Evolutionary conservation across 805 yeast genomes (phyloP).

Genomic region (Lipomyces yamanashiensis): DNA sequence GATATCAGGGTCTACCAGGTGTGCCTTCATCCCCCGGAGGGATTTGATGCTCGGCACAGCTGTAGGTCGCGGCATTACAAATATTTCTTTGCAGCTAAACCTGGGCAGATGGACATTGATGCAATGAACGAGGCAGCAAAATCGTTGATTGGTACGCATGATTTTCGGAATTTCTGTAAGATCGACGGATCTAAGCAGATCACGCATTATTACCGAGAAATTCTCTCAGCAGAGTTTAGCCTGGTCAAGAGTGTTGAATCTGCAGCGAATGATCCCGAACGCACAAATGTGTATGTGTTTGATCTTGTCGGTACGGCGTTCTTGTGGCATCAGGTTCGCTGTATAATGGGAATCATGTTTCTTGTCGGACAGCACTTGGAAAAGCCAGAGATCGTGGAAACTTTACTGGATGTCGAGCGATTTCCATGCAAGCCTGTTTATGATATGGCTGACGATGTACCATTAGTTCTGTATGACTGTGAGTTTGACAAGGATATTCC

Average conservation of each 20-base stretch:
- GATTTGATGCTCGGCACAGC: slow-evolving; percentile 91
- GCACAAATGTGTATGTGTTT: slow-evolving; percentile 64
- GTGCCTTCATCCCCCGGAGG: slow-evolving; percentile 78
- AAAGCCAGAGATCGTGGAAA: slow-evolving; percentile 57
- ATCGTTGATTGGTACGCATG: slow-evolving; percentile 73
- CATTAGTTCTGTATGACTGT: slow-evolving; percentile 86
- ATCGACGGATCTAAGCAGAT: slow-evolving; percentile 94
- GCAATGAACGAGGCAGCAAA: slow-evolving; percentile 72
- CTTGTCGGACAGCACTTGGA: slow-evolving; percentile 82
- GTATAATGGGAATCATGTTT: slow-evolving; percentile 86
- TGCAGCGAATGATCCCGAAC: slow-evolving; percentile 39
- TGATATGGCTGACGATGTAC: slow-evolving; percentile 88
- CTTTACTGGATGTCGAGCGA: slow-evolving; percentile 61
- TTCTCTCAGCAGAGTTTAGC: slow-evolving; percentile 58
- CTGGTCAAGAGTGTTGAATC: slow-evolving; percentile 36
- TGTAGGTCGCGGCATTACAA: slow-evolving; percentile 85
- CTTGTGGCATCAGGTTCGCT: slow-evolving; percentile 96
- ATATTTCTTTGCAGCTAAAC: slow-evolving; percentile 62
- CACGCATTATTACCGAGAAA: slow-evolving; percentile 70
- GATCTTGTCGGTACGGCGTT: slow-evolving; percentile 88
- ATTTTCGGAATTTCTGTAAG: slow-evolving; percentile 93
- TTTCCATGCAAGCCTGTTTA: slow-evolving; percentile 74
- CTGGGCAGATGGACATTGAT: slow-evolving; percentile 56
- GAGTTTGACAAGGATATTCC: slow-evolving; percentile 59
- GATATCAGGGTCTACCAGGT: slow-evolving; percentile 85